Evolutionary conservation across 495 filamentous ascomycete genomes (phyloP), one percentile per base, ranked within the genome.

Genomic region (Antarctomyces pellizariae): DNA sequence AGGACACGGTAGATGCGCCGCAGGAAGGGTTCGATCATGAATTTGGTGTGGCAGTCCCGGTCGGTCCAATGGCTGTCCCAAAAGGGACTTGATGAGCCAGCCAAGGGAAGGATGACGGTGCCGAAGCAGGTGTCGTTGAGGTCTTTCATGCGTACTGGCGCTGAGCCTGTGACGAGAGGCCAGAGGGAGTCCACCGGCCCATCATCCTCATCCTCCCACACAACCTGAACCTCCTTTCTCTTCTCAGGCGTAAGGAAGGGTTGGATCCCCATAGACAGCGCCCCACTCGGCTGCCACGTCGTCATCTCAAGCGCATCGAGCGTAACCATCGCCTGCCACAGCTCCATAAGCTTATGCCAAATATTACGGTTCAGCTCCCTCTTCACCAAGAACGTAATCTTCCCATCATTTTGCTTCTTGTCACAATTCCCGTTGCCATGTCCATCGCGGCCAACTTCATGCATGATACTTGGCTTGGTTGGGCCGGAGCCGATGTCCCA

Each of bases 261-360:
- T 30, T 9, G 23, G 20, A 25, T 29, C 28, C 25, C 25, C 29
- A 19, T 35, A 26, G 20, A 35, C 31, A 27, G 33, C 33, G 28
- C n/a, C n/a, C n/a, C n/a, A n/a, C n/a, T 22, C 19, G 19, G 11
- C 16, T 26, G 13, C 3, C 22, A 9, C 1, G 15, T 14, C 7
- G 33, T 41, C 19, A 50, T 49, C 21, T 35, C 42, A 7, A 53
- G 30, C 12, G 43, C 38, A 34, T 50, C 49, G 25, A 36, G 30
- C 31, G 25, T 36, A 41, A 52, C 37, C 4, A 32, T 34, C 33
- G 44, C 43, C 24, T 46, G 44, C 31, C 41, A 45, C 15, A 56
- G 41, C 30, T 56, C 52, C 44, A 49, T 44, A 18, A 53, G 37
- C 11, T 36, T 40, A 30, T 56, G 52, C 52, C 52, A 56, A 7